A percentile compares a stretch with the other conserved stretches of the same genome.
These are phyloP conservation scores for Phytopythium aichiense DNA, from an alignment of 352 stramenopile genomes.

Conservation along the genomic window DNA sequence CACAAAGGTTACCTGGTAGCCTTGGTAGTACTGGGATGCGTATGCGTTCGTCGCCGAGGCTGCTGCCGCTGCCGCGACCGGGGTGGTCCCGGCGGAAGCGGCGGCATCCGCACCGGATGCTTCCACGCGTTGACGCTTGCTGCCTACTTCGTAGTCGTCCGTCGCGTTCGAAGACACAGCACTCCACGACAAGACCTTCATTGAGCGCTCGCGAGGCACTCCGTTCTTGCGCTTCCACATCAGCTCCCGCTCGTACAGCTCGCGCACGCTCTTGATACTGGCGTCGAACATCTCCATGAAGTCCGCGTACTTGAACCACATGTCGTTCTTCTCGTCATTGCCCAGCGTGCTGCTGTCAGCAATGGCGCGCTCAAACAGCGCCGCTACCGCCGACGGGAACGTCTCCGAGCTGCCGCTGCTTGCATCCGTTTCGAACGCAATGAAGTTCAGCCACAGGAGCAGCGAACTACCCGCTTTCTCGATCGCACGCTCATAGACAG, in stretches of 20 bases:
- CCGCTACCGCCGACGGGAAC: slow-evolving; percentile 33
- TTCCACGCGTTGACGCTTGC: slow-evolving; percentile 56
- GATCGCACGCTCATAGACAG: slow-evolving; percentile 38
- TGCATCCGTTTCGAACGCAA: slow-evolving; percentile 62
- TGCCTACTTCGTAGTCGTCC: slow-evolving; percentile 32
- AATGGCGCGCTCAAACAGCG: slow-evolving; percentile 45
- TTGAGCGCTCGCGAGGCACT: slow-evolving; percentile 41
- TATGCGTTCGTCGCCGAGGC: slow-evolving; percentile 18
- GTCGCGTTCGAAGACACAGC: slow-evolving; percentile 13
- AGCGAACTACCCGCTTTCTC: slow-evolving; percentile 40
- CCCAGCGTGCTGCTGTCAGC: slow-evolving; percentile 44
- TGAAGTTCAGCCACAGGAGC: slow-evolving; percentile 61
- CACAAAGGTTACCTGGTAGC: slow-evolving; percentile 66
- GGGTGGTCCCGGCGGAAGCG: slow-evolving; percentile 12
- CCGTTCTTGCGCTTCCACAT: slow-evolving; percentile 67
- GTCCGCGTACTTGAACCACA: slow-evolving; percentile 78
- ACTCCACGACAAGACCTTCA: slow-evolving; percentile 58
- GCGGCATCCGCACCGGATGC: slow-evolving; percentile 15
- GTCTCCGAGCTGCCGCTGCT: slow-evolving; percentile 10
- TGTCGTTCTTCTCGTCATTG: slow-evolving; percentile 73
- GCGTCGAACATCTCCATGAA: slow-evolving; percentile 60
- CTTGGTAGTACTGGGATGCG: slow-evolving; percentile 59
- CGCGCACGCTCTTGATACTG: slow-evolving; percentile 41
- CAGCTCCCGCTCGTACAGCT: slow-evolving; percentile 44
- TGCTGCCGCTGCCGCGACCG: slow-evolving; percentile 20